A percentile compares a stretch with the other conserved stretches of the same genome.
Conservation (phyloP, 2,329 filamentous ascomycete genomes). For the Cadophora sp. region DNA sequence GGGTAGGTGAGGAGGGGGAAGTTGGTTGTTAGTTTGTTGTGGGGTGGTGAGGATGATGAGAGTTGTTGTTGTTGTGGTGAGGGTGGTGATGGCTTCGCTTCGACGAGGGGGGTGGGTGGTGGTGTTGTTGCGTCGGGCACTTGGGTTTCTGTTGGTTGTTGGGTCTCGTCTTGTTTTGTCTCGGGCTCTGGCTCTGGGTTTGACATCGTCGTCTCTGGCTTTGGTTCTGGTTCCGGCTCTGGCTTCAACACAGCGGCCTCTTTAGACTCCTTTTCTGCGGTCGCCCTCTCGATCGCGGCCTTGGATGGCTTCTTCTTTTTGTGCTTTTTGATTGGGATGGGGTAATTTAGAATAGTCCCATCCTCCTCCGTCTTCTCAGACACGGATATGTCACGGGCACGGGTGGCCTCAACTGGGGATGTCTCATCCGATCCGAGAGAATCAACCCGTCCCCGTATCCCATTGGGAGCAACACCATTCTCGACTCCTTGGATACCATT, state of each 20-base stretch:
- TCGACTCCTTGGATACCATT: background rate
- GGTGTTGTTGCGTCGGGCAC: background rate
- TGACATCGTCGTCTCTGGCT: background rate
- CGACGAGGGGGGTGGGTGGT: too few species aligned
- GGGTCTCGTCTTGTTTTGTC: too few species aligned
- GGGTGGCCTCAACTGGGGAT: background rate
- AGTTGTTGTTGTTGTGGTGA: too few species aligned
- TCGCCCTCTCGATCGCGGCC: too few species aligned
- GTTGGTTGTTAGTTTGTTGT: conserved; percentile 5
- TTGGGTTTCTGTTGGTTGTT: too few species aligned
- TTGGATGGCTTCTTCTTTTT: background rate
- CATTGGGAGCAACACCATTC: background rate
- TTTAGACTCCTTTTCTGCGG: too few species aligned
- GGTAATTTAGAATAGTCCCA: too few species aligned
- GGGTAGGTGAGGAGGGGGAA: conserved; percentile 25
- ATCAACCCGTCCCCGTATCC: background rate
- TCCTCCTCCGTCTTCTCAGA: background rate
- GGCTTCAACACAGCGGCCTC: background rate
- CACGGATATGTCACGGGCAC: background rate
- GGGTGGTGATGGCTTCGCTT: background rate
- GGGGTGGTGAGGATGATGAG: too few species aligned
- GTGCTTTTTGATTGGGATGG: background rate
- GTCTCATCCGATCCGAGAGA: background rate
- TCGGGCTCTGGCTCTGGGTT: too few species aligned
- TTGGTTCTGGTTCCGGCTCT: background rate